Percentiles rank a stretch among this genome's conserved stretches.
These are phyloP conservation scores for Talaromyces amestolkiae DNA, from an alignment of 2,329 filamentous ascomycete genomes.

Conservation along the genomic window DNA sequence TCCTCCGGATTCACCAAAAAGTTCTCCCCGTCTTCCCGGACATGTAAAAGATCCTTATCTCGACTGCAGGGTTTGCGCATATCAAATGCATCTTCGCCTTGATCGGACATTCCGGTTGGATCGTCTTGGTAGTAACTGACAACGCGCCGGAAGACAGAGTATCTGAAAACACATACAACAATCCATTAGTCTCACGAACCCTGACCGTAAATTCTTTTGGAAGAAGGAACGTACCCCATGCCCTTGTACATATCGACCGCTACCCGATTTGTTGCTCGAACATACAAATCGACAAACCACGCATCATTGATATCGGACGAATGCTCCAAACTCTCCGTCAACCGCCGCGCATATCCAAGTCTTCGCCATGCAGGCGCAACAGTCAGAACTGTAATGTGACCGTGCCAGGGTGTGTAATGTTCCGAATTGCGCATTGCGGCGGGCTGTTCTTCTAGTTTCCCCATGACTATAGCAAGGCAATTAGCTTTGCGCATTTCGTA, in stretches of 20 bases:
- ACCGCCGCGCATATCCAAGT: conserved; percentile 78
- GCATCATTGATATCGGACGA: conserved; percentile 77
- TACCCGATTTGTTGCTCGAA: conserved; percentile 80
- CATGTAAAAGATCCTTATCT: conserved; percentile 71
- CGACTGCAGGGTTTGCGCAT: conserved; percentile 90
- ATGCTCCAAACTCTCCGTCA: conserved; percentile 78
- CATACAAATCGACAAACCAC: conserved; percentile 96
- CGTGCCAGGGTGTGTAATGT: conserved; percentile 99
- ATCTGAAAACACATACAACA: conserved; percentile 36
- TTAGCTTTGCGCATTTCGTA: not conserved
- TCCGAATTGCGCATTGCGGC: conserved; percentile 70
- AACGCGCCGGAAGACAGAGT: conserved; percentile 84
- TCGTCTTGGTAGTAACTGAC: conserved; percentile 92
- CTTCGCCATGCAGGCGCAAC: conserved; percentile 83
- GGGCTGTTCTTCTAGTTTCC: conserved; percentile 88
- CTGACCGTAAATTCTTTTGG: not conserved
- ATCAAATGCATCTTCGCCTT: conserved; percentile 84
- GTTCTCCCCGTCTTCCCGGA: conserved; percentile 76
- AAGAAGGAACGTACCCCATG: conserved; percentile 62
- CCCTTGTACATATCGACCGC: conserved; percentile 86
- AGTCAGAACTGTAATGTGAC: conserved; percentile 93
- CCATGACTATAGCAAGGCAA: conserved; percentile 67
- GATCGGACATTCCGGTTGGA: conserved; percentile 56
- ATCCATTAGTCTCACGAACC: not conserved
- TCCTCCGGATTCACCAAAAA: conserved; percentile 77